A percentile compares a stretch with the other conserved stretches of the same genome.
phyloP scores from a whole-genome alignment of 768 basidiomycete genomes.

The Amanita pseudoporphyria region DNA sequence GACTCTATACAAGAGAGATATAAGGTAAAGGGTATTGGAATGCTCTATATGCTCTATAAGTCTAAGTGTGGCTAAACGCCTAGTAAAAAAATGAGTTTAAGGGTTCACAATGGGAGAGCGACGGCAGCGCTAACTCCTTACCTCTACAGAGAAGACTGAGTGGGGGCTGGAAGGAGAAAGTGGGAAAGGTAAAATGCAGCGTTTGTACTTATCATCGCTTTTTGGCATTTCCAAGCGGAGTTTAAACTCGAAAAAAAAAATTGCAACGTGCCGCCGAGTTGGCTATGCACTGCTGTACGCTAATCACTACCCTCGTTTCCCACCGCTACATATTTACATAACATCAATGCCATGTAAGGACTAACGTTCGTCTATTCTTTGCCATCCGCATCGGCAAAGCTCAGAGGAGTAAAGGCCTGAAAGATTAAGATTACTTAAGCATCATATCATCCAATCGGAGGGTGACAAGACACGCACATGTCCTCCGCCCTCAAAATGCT shows the following conservation, averaged over 20 bases:
- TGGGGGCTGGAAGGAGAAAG: slow-evolving; percentile 4
- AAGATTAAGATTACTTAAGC: slow-evolving; percentile 13
- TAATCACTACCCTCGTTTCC: not conserved
- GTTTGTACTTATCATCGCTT: not conserved
- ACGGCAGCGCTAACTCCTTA: not conserved
- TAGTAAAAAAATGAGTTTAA: not conserved
- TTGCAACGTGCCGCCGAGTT: not conserved
- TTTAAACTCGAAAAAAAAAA: slow-evolving; percentile 5
- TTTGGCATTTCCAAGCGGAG: slow-evolving; percentile 1
- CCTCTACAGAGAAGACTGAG: slow-evolving; percentile 10
- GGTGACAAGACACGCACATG: slow-evolving; percentile 50
- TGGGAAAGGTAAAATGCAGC: not conserved
- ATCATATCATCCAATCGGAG: slow-evolving; percentile 14
- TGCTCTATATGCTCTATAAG: slow-evolving; percentile 1
- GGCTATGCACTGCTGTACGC: not conserved
- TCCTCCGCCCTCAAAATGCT: slow-evolving; percentile 87
- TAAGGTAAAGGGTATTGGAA: not conserved
- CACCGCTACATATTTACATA: not conserved
- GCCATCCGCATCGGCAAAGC: slow-evolving; percentile 31
- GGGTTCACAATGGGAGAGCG: not conserved
- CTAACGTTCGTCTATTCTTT: slow-evolving; percentile 22
- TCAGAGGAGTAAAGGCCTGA: slow-evolving; percentile 41
- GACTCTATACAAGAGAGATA: not conserved
- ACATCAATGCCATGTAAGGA: not conserved
- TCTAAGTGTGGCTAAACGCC: slow-evolving; percentile 8